Conservation (phyloP, 2,329 filamentous ascomycete species). For the Stemphylium beticola region DNA sequence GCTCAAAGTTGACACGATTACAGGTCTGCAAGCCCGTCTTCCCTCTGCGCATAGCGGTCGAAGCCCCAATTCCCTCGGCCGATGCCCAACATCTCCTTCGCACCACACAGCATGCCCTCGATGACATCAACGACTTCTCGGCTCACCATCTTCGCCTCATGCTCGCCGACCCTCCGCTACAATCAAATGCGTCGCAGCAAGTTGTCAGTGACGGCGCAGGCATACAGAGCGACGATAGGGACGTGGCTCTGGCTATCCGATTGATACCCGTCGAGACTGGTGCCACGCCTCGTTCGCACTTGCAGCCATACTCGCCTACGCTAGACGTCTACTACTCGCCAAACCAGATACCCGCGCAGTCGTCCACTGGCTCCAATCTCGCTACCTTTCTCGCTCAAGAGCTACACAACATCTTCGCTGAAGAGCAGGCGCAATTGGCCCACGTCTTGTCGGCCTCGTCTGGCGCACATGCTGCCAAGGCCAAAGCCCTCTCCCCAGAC, state of each 20-base stretch:
- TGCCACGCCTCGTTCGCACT: slow-evolving; percentile 61
- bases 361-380: slow-evolving; percentile 73
- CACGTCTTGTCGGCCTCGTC: slow-evolving; percentile 53
- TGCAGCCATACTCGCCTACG: slow-evolving; percentile 72
- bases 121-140: slow-evolving; percentile 85
- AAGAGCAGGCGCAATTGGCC: slow-evolving; percentile 83
- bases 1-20: slow-evolving; percentile 10
- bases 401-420: slow-evolving; percentile 77
- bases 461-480: slow-evolving; percentile 51
- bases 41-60: slow-evolving; percentile 80
- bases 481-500: slow-evolving; percentile 59
- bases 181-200: slow-evolving; percentile 43
- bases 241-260: slow-evolving; percentile 72
- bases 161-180: slow-evolving; percentile 52
- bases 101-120: slow-evolving; percentile 83
- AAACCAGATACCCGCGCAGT: slow-evolving; percentile 69
- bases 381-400: slow-evolving; percentile 80
- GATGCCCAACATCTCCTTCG: slow-evolving; percentile 77
- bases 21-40: slow-evolving; percentile 89
- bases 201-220: slow-evolving; percentile 37
- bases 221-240: slow-evolving; percentile 47
- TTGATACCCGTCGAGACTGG: slow-evolving; percentile 67
- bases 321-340: slow-evolving; percentile 80
- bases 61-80: slow-evolving; percentile 69
- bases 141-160: slow-evolving; percentile 81